Conservation (phyloP, 768 basidiomycete genomes). For the Leccinum truebloodii region DNA sequence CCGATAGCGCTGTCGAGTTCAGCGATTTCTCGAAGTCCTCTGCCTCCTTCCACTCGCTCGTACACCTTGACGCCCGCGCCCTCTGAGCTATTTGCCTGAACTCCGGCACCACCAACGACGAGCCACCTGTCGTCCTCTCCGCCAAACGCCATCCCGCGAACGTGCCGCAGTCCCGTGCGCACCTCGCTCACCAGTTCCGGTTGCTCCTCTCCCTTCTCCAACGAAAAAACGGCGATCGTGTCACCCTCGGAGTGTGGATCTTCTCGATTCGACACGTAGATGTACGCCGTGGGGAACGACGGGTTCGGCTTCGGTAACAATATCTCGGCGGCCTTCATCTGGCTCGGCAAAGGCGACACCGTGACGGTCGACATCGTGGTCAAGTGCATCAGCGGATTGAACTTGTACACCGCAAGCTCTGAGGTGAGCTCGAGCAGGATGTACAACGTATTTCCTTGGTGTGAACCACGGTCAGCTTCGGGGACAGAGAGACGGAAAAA, state of each 20-base stretch:
- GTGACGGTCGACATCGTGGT: conserved; percentile 49
- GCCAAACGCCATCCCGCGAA: conserved; percentile 68
- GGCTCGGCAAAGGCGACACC: conserved; percentile 43
- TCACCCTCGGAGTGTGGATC: conserved; percentile 71
- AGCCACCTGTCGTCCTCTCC: conserved; percentile 63
- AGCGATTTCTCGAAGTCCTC: conserved; percentile 53
- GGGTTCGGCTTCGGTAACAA: conserved; percentile 56
- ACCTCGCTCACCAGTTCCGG: conserved; percentile 61
- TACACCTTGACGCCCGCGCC: conserved; percentile 65
- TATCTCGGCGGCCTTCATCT: conserved; percentile 71
- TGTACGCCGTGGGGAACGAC: conserved; percentile 53
- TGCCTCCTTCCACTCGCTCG: conserved; percentile 63
- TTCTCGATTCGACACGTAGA: conserved; percentile 78
- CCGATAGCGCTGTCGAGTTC: conserved; percentile 37
- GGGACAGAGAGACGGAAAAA: no score
- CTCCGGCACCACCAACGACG: conserved; percentile 56
- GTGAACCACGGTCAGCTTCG: no score
- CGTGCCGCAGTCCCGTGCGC: conserved; percentile 66
- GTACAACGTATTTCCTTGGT: conserved; percentile 60
- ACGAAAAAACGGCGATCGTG: conserved; percentile 67
- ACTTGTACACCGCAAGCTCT: conserved; percentile 54
- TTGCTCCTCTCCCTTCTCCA: conserved; percentile 42
- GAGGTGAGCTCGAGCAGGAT: conserved; percentile 68
- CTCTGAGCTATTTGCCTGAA: conserved; percentile 55
- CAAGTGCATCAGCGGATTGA: conserved; percentile 44